A percentile compares a stretch with the other conserved stretches of the same genome.
Evolutionary conservation across 768 basidiomycete species (phyloP).

Genomic region (Fistulinella prunicolor): DNA sequence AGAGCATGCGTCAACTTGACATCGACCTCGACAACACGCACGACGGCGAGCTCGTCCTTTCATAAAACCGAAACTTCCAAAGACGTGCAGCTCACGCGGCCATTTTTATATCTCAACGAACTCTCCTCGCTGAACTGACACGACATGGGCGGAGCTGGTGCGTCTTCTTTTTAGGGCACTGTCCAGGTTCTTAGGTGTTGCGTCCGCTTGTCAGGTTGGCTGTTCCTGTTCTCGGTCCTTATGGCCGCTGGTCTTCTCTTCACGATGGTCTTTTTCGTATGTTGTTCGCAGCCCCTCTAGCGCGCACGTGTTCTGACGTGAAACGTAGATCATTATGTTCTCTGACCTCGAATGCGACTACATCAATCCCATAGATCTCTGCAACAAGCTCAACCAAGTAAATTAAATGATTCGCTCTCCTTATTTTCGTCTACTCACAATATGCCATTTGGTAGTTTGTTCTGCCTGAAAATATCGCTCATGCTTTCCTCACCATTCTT

Average conservation of each 20-base stretch:
- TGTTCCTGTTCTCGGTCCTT: conserved; percentile 95
- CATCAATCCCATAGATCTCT: conserved; percentile 99
- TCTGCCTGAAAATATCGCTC: conserved; percentile 92
- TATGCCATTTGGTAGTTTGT: conserved; percentile 70
- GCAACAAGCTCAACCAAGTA: conserved; percentile 98
- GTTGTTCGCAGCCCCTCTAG: conserved; percentile 33
- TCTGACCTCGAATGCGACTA: conserved; percentile 99
- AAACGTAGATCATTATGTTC: conserved; percentile 95
- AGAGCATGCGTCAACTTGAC: background rate
- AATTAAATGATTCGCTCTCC: conserved; percentile 17
- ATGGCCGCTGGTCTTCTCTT: conserved; percentile 94
- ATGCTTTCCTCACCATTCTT: conserved; percentile 84
- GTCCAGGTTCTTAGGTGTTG: background rate
- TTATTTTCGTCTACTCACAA: background rate
- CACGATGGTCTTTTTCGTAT: conserved; percentile 99
- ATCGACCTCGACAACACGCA: background rate
- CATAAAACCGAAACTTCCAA: too few species aligned
- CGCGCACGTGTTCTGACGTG: background rate
- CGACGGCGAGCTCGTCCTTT: background rate
- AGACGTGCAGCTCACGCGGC: background rate
- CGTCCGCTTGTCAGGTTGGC: conserved; percentile 66
- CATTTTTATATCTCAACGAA: background rate
- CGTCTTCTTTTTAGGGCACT: conserved; percentile 17
- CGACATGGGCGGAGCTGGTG: conserved; percentile 44
- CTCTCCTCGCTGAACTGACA: conserved; percentile 2